These are phyloP conservation scores for Earliella scabrosa DNA, from an alignment of 1,284 basidiomycete genomes.

Conservation along the genomic window DNA sequence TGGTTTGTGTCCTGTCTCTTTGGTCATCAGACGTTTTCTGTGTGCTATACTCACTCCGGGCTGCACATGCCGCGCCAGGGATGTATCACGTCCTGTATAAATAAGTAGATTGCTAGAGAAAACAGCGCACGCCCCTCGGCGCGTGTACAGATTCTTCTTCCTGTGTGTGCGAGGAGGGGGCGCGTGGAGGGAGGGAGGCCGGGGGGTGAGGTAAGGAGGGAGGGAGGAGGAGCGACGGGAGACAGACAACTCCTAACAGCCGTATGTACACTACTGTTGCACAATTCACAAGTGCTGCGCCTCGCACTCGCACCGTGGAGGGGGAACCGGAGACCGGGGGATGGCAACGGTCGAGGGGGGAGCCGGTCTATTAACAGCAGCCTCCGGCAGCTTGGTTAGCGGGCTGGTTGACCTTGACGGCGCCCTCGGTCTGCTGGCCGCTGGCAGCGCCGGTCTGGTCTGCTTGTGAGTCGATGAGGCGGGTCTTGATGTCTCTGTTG, in stretches of 20 bases:
- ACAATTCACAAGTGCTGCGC: neutral
- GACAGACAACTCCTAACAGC: slow-evolving; percentile 10
- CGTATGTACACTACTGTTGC: slow-evolving; percentile 4
- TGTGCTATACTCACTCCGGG: neutral
- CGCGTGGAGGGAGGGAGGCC: slow-evolving; percentile 12
- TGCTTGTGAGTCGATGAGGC: slow-evolving; percentile 93
- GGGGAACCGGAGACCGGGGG: neutral
- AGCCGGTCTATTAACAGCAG: slow-evolving; percentile 59
- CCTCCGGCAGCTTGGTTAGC: slow-evolving; percentile 44
- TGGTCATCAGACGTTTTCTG: too few relatives aligned
- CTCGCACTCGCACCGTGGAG: neutral
- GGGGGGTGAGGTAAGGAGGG: slow-evolving; percentile 12
- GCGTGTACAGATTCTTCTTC: slow-evolving; percentile 12
- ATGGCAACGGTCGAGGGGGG: neutral
- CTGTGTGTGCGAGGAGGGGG: slow-evolving; percentile 15
- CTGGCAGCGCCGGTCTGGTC: slow-evolving; percentile 57
- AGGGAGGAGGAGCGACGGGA: neutral
- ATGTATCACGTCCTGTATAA: slow-evolving; percentile 20
- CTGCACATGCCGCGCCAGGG: neutral
- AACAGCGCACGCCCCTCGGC: slow-evolving; percentile 10
- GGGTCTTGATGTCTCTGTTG: slow-evolving; percentile 93
- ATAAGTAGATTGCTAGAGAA: slow-evolving; percentile 26
- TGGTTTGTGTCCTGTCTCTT: too few relatives aligned
- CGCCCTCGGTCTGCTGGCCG: slow-evolving; percentile 50
- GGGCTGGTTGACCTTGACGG: slow-evolving; percentile 71